Conservation (phyloP, 176 grass and related monocot species). For the Coix lacrymajobi region DNA sequence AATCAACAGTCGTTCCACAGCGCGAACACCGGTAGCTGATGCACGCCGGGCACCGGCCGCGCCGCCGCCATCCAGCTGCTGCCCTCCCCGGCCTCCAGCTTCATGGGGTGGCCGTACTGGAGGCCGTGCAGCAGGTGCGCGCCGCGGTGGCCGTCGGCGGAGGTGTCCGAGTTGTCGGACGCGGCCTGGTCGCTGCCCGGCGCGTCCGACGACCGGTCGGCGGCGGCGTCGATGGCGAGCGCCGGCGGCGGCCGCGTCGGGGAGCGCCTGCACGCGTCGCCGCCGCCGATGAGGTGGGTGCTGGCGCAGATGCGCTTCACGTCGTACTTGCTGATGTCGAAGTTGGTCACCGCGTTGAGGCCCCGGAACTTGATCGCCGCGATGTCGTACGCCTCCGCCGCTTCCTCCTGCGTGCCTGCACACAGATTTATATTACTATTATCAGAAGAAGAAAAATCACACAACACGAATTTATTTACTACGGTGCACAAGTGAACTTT, state of each 20-base stretch:
- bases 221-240: neutral
- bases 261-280: slow-evolving; percentile 57
- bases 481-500: neutral
- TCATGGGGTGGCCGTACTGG: slow-evolving; percentile 42
- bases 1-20: slow-evolving; percentile 46
- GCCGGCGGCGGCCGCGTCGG: slow-evolving; percentile 2
- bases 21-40: slow-evolving; percentile 53
- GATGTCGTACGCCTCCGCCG: slow-evolving; percentile 93
- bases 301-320: slow-evolving; percentile 85
- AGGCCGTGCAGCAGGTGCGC: slow-evolving; percentile 45
- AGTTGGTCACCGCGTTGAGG: slow-evolving; percentile 90
- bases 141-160: slow-evolving; percentile 28
- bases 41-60: neutral
- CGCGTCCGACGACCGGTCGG: neutral
- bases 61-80: slow-evolving; percentile 37
- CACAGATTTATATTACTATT: neutral
- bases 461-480: neutral
- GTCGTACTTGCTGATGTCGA: slow-evolving; percentile 92
- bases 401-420: slow-evolving; percentile 95
- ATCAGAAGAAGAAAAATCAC: neutral
- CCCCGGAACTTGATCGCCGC: slow-evolving; percentile 97
- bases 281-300: slow-evolving; percentile 63
- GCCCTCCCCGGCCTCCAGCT: slow-evolving; percentile 55
- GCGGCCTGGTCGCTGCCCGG: neutral
- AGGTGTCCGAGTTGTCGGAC: slow-evolving; percentile 36